Evolutionary conservation across 257 asterid genomes (phyloP).

Genomic region (Solanum ossicruentum): DNA sequence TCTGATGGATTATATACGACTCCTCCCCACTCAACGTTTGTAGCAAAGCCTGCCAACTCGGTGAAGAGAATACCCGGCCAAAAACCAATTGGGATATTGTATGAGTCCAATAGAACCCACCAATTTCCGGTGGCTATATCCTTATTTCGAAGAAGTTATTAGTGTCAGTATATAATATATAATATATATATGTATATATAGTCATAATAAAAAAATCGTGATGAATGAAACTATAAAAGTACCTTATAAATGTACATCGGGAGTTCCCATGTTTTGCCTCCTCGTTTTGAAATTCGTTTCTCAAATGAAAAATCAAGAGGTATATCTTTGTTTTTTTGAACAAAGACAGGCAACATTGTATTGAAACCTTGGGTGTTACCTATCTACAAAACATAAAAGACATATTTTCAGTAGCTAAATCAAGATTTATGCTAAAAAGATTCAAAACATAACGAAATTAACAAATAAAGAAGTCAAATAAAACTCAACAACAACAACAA

Average conservation of each 20-base stretch:
- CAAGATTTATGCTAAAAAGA: neutral
- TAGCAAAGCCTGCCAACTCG: neutral
- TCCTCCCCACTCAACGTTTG: neutral
- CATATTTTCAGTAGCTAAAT: neutral
- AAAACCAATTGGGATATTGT: neutral
- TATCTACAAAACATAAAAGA: neutral
- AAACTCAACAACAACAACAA: too few relatives aligned
- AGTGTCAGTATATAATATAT: neutral
- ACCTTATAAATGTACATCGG: neutral
- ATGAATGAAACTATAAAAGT: neutral
- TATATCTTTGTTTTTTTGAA: neutral
- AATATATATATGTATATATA: too few relatives aligned
- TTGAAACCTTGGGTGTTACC: neutral
- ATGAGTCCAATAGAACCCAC: neutral
- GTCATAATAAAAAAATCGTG: neutral
- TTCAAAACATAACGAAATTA: neutral
- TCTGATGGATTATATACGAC: neutral
- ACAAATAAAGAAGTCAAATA: neutral
- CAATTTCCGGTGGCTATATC: neutral
- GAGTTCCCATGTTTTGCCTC: neutral
- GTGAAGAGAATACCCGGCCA: neutral
- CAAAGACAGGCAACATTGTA: neutral
- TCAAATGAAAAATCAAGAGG: neutral
- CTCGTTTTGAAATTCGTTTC: neutral
- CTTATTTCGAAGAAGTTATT: neutral